Percentiles rank a stretch among this genome's conserved stretches.
Evolutionary conservation across 1,284 basidiomycete species (phyloP).

Genomic region (Trichosporon coremiiforme): DNA sequence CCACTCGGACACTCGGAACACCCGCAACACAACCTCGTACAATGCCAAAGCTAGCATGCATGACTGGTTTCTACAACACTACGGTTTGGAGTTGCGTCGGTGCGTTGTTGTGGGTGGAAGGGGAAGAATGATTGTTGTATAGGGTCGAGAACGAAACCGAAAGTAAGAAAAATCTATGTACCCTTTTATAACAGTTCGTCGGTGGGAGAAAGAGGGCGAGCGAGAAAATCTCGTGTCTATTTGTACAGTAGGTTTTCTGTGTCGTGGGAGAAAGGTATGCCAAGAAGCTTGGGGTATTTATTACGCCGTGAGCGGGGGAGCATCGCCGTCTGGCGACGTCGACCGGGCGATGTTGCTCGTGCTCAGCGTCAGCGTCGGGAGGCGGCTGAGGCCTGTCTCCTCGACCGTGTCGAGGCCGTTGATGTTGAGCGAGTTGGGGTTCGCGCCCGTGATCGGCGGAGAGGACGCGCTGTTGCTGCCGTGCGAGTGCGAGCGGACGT

Average conservation of each 20-base stretch:
- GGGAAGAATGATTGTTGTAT: slow-evolving; percentile 2
- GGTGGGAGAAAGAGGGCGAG: background rate
- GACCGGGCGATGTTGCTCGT: background rate
- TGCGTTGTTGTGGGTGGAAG: background rate
- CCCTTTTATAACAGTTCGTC: background rate
- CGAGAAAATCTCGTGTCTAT: background rate
- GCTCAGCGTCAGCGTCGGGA: slow-evolving; percentile 14
- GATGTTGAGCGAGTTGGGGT: background rate
- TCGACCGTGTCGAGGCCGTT: slow-evolving; percentile 15
- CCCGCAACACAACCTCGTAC: background rate
- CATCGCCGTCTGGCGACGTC: background rate
- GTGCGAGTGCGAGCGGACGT: background rate
- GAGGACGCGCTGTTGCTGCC: background rate
- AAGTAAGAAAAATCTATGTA: background rate
- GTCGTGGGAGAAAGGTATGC: background rate
- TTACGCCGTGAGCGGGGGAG: background rate
- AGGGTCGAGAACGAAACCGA: background rate
- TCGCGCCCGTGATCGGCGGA: background rate
- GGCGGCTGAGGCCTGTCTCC: slow-evolving; percentile 13
- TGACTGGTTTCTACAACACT: background rate
- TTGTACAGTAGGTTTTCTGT: background rate
- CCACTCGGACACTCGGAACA: background rate
- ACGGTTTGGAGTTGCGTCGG: background rate
- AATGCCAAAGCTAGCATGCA: slow-evolving; percentile 11
- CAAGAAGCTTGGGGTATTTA: background rate